These are phyloP conservation scores for Adansonia rubrostipa DNA, from an alignment of 441 rosid species.

Conservation along the genomic window DNA sequence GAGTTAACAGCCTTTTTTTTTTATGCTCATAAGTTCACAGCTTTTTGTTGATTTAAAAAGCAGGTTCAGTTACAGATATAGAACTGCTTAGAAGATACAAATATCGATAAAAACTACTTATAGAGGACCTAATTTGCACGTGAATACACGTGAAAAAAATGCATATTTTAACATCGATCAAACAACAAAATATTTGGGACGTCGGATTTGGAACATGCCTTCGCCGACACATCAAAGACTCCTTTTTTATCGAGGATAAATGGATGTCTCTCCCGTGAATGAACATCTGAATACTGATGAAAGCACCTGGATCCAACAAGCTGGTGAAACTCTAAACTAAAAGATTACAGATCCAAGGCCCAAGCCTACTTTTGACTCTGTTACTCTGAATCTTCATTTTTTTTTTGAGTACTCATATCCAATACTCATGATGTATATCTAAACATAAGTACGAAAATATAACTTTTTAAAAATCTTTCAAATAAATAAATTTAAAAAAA, in stretches of 20 bases:
- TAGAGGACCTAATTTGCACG: slow-evolving; percentile 31
- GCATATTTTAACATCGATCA: neutral
- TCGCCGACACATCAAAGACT: neutral
- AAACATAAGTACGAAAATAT: neutral
- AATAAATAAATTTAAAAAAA: no score
- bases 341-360: neutral
- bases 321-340: neutral
- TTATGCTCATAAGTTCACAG: neutral
- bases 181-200: neutral
- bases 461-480: no score
- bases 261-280: neutral
- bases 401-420: no score
- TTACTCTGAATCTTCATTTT: no score
- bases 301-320: slow-evolving; percentile 10
- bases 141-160: slow-evolving; percentile 45
- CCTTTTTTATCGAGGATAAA: neutral
- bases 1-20: neutral
- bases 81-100: slow-evolving; percentile 12
- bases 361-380: neutral
- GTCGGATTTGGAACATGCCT: slow-evolving; percentile 1
- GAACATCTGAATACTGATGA: neutral
- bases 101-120: slow-evolving; percentile 21
- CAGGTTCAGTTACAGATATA: no score
- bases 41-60: no score
- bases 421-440: no score